phyloP scores from a whole-genome alignment of 805 yeast genomes.

The Kluyveromyces siamensis region DNA sequence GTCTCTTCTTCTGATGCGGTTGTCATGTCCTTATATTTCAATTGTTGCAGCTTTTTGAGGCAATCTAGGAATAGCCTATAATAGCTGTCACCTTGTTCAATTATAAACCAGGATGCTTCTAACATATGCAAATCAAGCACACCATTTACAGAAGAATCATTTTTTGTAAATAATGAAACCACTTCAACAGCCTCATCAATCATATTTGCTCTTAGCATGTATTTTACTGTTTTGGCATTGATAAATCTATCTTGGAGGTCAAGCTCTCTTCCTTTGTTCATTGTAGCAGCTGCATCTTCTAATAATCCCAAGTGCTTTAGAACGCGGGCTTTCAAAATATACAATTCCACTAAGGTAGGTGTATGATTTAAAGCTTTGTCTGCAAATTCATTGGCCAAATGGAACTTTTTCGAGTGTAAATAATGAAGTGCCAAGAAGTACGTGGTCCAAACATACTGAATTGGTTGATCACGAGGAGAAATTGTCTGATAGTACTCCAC shows the following conservation, averaged over 20 bases:
- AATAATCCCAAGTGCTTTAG: conserved; percentile 61
- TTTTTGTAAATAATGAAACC: conserved; percentile 76
- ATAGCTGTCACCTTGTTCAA: conserved; percentile 80
- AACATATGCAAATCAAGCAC: conserved; percentile 76
- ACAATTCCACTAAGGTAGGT: conserved; percentile 78
- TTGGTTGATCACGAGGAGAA: conserved; percentile 26
- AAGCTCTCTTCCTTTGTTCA: conserved; percentile 62
- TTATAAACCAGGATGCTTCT: conserved; percentile 87
- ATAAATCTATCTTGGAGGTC: conserved; percentile 89
- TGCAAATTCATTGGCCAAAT: conserved; percentile 45
- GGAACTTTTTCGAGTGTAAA: conserved; percentile 45
- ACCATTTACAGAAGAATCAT: conserved; percentile 75
- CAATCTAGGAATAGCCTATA: conserved; percentile 43
- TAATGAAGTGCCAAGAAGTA: conserved; percentile 76
- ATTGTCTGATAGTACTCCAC: conserved; percentile 34
- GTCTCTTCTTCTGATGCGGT: conserved; percentile 12
- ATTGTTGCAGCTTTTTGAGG: conserved; percentile 13
- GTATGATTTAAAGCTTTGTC: conserved; percentile 60
- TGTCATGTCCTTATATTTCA: conserved; percentile 5
- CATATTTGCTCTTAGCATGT: conserved; percentile 65
- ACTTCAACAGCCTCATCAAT: conserved; percentile 65
- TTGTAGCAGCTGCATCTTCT: conserved; percentile 50
- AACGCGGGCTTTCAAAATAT: conserved; percentile 72
- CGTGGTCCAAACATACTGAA: conserved; percentile 49
- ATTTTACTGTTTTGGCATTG: conserved; percentile 81